phyloP scores from a whole-genome alignment of 2,329 filamentous ascomycete genomes.

The Diaporthe humulicola region DNA sequence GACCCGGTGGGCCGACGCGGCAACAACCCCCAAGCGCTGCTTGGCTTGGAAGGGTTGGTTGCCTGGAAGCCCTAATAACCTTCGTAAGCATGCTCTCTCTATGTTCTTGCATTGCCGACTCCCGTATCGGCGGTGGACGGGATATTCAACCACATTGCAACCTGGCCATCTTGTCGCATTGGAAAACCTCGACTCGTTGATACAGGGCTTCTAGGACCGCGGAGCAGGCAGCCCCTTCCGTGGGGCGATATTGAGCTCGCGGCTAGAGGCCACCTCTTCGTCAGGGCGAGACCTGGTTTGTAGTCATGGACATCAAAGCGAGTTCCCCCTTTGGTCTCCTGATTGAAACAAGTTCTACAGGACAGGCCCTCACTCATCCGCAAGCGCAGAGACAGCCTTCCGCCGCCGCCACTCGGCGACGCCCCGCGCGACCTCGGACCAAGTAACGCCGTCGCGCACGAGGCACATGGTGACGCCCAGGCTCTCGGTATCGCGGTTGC shows the following conservation, averaged over 20 bases:
- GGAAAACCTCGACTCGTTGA: no score
- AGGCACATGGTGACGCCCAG: slow-evolving; percentile 89
- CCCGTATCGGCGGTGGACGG: background rate
- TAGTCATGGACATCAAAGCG: no score
- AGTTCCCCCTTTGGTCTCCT: rapidly evolving
- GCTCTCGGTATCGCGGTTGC: slow-evolving; percentile 85
- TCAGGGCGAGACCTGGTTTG: background rate
- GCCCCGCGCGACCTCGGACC: slow-evolving; percentile 82
- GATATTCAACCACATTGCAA: background rate
- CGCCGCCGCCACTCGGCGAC: slow-evolving; percentile 85
- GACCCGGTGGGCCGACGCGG: background rate
- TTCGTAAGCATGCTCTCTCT: no score
- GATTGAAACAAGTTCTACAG: background rate
- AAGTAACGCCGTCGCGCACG: slow-evolving; percentile 83
- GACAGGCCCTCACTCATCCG: background rate
- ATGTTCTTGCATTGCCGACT: background rate
- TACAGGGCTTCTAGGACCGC: no score
- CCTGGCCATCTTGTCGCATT: background rate
- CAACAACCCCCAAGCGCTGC: background rate
- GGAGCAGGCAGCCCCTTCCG: no score
- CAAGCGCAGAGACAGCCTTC: slow-evolving; percentile 57
- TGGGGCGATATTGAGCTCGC: no score
- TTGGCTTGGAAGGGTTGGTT: background rate
- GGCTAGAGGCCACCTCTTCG: background rate
- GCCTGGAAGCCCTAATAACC: no score